A percentile compares a stretch with the other conserved stretches of the same genome.
Conservation (phyloP, 306 rosid species). For the Lathyrus sativus region DNA sequence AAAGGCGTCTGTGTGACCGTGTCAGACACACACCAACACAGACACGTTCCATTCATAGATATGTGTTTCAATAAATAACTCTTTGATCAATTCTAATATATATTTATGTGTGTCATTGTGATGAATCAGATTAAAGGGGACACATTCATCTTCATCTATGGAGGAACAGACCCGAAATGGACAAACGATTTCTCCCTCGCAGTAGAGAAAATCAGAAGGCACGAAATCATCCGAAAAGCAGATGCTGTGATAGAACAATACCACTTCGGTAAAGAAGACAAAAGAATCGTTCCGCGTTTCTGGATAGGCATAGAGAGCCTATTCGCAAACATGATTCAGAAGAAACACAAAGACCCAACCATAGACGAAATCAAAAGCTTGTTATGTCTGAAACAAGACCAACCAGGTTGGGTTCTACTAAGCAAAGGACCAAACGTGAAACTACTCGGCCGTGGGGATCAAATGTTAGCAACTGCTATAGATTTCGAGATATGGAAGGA, state of each 20-base stretch:
- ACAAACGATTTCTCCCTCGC: neutral
- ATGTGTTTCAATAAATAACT: neutral
- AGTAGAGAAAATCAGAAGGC: slow-evolving; percentile 36
- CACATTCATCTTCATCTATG: slow-evolving; percentile 45
- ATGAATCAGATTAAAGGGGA: slow-evolving; percentile 42
- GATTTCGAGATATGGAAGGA: slow-evolving; percentile 47
- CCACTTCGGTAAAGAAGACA: slow-evolving; percentile 41
- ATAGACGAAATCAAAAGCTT: slow-evolving; percentile 40
- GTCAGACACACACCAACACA: no score
- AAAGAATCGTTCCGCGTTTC: slow-evolving; percentile 25
- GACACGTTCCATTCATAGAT: no score
- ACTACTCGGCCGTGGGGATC: slow-evolving; percentile 34
- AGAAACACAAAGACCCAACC: slow-evolving; percentile 37
- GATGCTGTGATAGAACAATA: slow-evolving; percentile 39
- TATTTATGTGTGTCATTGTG: neutral
- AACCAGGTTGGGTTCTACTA: slow-evolving; percentile 42
- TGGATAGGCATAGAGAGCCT: slow-evolving; percentile 45
- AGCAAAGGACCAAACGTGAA: slow-evolving; percentile 52
- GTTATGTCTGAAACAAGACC: slow-evolving; percentile 37
- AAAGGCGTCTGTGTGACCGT: no score
- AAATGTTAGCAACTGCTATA: slow-evolving; percentile 13
- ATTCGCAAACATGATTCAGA: slow-evolving; percentile 41
- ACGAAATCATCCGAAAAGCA: slow-evolving; percentile 35
- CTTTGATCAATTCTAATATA: neutral
- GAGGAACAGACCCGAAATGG: slow-evolving; percentile 38